Base-by-base conservation (phyloP, 306 rosid species). In the Cucurbita argyrosperma region DNA sequence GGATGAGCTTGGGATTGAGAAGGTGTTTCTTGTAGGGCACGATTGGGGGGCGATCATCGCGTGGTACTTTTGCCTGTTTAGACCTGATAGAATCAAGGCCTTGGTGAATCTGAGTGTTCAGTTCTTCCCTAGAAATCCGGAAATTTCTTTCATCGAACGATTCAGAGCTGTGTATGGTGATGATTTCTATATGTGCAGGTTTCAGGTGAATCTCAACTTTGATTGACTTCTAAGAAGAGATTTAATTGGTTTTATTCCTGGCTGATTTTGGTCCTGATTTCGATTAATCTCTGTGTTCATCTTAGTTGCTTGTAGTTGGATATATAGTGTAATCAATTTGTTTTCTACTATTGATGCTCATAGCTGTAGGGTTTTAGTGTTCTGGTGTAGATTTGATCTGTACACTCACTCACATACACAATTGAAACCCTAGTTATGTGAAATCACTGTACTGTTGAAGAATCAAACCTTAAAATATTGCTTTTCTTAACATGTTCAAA, bases 181-280 rank as follows among this genome's bases (percentile, higher is more conserved):
- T 69, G 80, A 88, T 80, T 85, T 81, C 75, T 88, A 88, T 53
- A 68, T 88, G 8, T 85, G 89, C 83, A 85, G 89, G 81, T 88
- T 85, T 77, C 92, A 88, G 88, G 92, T 88, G 18, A 52, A 9
- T 38, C 57, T 30, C 12, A 18, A 10, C 10, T 46, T n/a, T 6
- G 11, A 5, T 73, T 42, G 1, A 58, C 23, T 58, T 30, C 64
- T 58, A 58, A 4, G 1, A 5, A 58, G 0, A n/a, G 37, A 58
- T 58, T 11, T 26, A 18, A 19, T 56, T 19, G 4, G 0, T 3
- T 3, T 4, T 50, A 14, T 16, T 38, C 37, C 10, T 2, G 69
- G 23, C 21, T 67, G 56, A 52, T 52, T 52, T 19, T 16, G 49
- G 49, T 5, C 21, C 49, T 50, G 1, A 8, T 15, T n/a, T 47